These are phyloP conservation scores for Aquilaria malaccensis DNA, from an alignment of 345 rosid genomes.

Conservation along the genomic window DNA sequence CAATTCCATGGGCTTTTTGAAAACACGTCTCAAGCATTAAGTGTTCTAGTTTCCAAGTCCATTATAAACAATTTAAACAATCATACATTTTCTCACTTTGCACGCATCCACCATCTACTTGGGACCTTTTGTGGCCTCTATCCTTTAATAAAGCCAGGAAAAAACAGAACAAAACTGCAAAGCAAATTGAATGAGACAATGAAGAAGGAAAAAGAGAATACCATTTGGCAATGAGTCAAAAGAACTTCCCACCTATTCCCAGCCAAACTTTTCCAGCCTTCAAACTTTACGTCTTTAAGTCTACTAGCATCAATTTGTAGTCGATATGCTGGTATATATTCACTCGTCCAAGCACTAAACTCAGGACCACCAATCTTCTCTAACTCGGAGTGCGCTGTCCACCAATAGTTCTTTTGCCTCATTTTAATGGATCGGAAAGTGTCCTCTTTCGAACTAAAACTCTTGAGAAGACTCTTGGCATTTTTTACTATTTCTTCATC, in stretches of 20 bases:
- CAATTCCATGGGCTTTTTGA: no score
- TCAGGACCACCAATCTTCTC: constrained; percentile 67
- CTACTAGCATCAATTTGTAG: constrained; percentile 48
- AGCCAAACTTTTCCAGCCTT: constrained; percentile 62
- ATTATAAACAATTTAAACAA: no score
- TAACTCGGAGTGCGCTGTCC: constrained; percentile 50
- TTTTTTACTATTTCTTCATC: constrained; percentile 61
- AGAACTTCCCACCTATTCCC: constrained; percentile 70
- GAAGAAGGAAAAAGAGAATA: constrained; percentile 26
- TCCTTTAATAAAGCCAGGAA: no score
- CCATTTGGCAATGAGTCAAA: constrained; percentile 95
- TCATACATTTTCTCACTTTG: no score
- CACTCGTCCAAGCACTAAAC: constrained; percentile 70
- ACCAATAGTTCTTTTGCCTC: constrained; percentile 40
- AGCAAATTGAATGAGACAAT: neutral
- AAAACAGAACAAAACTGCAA: neutral
- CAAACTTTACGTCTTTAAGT: constrained; percentile 50
- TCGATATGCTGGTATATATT: constrained; percentile 61
- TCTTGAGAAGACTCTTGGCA: constrained; percentile 45
- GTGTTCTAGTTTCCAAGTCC: no score
- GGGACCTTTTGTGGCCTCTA: no score
- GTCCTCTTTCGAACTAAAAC: constrained; percentile 36
- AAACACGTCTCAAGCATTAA: no score
- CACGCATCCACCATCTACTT: no score
- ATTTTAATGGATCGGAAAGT: constrained; percentile 17